These are phyloP conservation scores for Hypsizygus marmoreus DNA, from an alignment of 768 basidiomycete species.

Conservation along the genomic window DNA sequence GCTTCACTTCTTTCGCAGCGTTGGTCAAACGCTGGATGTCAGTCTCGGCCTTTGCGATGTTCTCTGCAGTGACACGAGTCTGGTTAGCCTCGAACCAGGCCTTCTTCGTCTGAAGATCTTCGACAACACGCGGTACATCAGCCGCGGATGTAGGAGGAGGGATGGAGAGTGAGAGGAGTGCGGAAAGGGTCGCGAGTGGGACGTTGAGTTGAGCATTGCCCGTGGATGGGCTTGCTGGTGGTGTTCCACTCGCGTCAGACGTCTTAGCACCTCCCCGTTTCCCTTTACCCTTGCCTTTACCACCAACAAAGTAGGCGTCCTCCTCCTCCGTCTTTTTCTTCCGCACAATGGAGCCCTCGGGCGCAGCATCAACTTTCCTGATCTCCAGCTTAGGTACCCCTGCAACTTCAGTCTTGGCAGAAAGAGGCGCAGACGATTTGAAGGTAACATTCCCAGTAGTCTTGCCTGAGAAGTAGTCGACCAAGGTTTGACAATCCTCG, in stretches of 20 bases:
- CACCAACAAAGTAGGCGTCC: constrained; percentile 75
- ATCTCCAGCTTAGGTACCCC: constrained; percentile 83
- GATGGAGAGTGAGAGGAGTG: constrained; percentile 86
- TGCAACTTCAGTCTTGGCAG: constrained; percentile 45
- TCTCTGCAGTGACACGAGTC: constrained; percentile 73
- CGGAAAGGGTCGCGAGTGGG: constrained; percentile 83
- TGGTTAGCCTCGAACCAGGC: constrained; percentile 95
- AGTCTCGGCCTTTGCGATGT: constrained; percentile 77
- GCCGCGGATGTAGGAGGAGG: constrained; percentile 77
- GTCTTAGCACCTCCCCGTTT: constrained; percentile 55
- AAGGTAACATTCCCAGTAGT: constrained; percentile 43
- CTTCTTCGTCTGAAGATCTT: constrained; percentile 92
- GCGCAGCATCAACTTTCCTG: constrained; percentile 75
- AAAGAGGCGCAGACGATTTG: constrained; percentile 41
- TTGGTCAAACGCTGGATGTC: constrained; percentile 65
- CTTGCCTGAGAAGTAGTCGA: constrained; percentile 82
- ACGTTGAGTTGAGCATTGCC: constrained; percentile 57
- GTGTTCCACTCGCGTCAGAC: constrained; percentile 33
- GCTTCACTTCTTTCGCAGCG: constrained; percentile 37
- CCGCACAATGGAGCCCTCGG: constrained; percentile 68
- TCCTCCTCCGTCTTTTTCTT: constrained; percentile 96
- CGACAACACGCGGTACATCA: constrained; percentile 83
- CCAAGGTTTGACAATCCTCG: constrained; percentile 93
- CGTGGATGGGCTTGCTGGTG: constrained; percentile 25
- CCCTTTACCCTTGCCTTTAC: constrained; percentile 65